Base-by-base conservation (phyloP, 331 rosid genomes). In the Spiraea crenata region DNA sequence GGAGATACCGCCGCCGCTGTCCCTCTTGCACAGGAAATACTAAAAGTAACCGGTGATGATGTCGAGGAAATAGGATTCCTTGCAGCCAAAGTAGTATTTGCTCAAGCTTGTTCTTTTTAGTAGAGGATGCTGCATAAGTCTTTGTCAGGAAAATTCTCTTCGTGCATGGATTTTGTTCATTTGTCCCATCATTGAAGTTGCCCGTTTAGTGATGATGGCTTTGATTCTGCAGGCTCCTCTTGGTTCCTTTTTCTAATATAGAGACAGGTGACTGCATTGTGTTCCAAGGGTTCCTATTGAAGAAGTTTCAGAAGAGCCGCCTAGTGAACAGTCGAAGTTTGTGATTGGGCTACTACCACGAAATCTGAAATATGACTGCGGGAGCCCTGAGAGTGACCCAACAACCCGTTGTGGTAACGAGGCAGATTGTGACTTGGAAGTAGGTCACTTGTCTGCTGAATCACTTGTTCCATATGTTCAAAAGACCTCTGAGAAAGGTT, bases 1-100 rank as follows among this genome's bases (percentile, higher is more conserved):
- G n/a, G n/a, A n/a, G n/a, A n/a, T n/a, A n/a, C n/a, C n/a, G n/a
- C n/a, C 70, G 99, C 97, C 60, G 86, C 79, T 65, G 83, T 87
- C 69, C 95, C 99, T 55, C 92, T 95, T 63, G 81, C 91, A 84
- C 85, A 85, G 83, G 95, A 93, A 65, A 91, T 93, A 67, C 74
- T 93, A 57, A 82, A 77, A 82, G 85, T 89, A 44, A 93, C 99
- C 9, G 87, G 80, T n/a, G 97, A 93, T 71, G 85, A 87, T 61
- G 73, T 89, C 63, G 96, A 91, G 99, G 97, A 89, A 86, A 63
- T 42, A 64, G 48, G 63, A 65, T 69, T 59, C 61, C 46, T 66
- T 50, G 19, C 3, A 41, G 42, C 62, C 8, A 34, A 40, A 25
- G 31, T 25, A 25, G 31, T 25, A 8, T 40, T 35, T 20, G 31